Evolutionary conservation across 768 basidiomycete genomes (phyloP).

Genomic region (Suillus cothurnatus): DNA sequence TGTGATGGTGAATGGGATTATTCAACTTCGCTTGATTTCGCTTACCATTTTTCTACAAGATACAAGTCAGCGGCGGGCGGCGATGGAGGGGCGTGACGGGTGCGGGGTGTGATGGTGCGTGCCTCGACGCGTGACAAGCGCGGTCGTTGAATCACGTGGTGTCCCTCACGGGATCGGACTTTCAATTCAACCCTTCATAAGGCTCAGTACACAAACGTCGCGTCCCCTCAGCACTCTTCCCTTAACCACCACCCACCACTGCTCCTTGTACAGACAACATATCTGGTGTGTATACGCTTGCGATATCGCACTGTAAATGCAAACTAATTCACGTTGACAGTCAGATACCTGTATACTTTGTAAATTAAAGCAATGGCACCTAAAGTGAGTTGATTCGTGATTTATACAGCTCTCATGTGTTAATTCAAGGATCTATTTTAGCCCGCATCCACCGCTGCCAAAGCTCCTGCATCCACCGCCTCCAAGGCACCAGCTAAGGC

Average conservation of each 20-base stretch:
- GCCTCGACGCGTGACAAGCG: constrained; percentile 35
- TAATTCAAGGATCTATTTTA: constrained; percentile 16
- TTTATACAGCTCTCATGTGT: constrained; percentile 17
- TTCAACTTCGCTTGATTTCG: background rate
- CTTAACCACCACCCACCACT: constrained; percentile 32
- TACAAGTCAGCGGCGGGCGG: background rate
- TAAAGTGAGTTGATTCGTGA: constrained; percentile 30
- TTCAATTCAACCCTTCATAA: constrained; percentile 40
- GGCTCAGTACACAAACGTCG: constrained; percentile 30
- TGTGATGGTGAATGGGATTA: too few relatives aligned
- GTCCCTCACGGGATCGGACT: constrained; percentile 29
- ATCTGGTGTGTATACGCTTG: constrained; percentile 23
- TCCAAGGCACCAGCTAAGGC: constrained; percentile 58
- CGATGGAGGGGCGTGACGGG: background rate
- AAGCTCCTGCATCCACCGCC: constrained; percentile 52
- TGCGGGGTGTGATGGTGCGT: constrained; percentile 18
- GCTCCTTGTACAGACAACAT: constrained; percentile 19
- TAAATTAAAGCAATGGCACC: constrained; percentile 39
- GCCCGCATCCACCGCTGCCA: constrained; percentile 45
- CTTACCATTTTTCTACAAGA: constrained; percentile 1
- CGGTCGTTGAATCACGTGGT: constrained; percentile 39
- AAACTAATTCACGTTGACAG: constrained; percentile 22
- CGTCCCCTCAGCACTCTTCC: constrained; percentile 29
- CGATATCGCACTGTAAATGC: constrained; percentile 7
- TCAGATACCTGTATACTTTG: constrained; percentile 35